Base-by-base conservation (phyloP, 2,329 filamentous ascomycete genomes). In the Colletotrichum truncatum region DNA sequence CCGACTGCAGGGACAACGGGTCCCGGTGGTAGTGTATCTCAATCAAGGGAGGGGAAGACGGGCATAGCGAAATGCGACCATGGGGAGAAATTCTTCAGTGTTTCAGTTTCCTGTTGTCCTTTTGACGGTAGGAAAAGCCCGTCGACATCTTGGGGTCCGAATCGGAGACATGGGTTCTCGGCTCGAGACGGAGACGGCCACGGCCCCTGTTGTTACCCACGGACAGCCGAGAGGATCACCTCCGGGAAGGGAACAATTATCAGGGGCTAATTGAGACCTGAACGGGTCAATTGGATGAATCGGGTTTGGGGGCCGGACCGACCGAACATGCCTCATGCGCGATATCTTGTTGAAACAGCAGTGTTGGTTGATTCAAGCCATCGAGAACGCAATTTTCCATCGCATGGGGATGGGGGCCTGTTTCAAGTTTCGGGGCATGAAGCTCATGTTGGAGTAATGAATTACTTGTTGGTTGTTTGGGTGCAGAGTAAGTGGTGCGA, bases 291-390 rank as follows among this genome's bases (percentile, higher is more conserved):
- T 16, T 18, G 23, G 39, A 45, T 26, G 52, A 45, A 51, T 39
- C 49, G 16, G 32, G 34, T 56, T 54, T 62, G 62, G 62, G 62
- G 57, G 62, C 62, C 62, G 62, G 62, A 65, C 62, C 62, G 62
- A 43, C 62, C 62, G 62, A 65, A n/a, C 30, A 23, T 39, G 51
- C 51, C n/a, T 34, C 51, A 34, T 51, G 57, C 51, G 49, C 26
- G 36, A 62, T 51, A 53, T 51, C 52, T 55, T 43, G 41, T 43
- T 52, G 51, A 56, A 65, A 62, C 62, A 21, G 18, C 23, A 25
- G 45, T 43, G 54, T 16, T 36, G 25, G 26, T 23, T 41, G 38
- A 25, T 36, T 21, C 18, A 18, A 10, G 7, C 23, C 18, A 45
- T 23, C 32, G 23, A 23, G 49, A 38, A 38, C 43, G 34, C 23